Conservation (phyloP, 768 basidiomycete genomes). For the Kwoniella sp. region DNA sequence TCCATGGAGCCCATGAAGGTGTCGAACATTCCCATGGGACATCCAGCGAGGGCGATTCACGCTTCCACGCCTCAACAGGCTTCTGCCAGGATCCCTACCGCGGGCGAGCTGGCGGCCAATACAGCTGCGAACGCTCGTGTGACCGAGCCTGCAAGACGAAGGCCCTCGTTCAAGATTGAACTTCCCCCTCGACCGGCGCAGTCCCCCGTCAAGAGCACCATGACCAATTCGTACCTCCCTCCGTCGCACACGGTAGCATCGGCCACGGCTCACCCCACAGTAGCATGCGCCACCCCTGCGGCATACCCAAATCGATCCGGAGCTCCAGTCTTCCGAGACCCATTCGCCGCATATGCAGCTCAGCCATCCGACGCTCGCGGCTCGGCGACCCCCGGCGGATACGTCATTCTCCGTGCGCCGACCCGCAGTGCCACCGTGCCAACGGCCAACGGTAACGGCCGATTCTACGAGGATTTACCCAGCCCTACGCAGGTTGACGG, state of each 20-base stretch:
- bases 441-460: neutral
- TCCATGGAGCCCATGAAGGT: slow-evolving; percentile 8
- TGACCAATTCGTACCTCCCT: neutral
- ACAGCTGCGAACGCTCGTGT: too few relatives aligned
- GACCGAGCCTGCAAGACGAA: slow-evolving; percentile 3
- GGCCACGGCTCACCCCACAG: neutral
- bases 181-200: slow-evolving; percentile 12
- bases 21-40: slow-evolving; percentile 15
- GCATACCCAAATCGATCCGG: neutral
- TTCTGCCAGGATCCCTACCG: neutral
- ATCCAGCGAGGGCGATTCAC: neutral
- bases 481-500: neutral
- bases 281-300: neutral
- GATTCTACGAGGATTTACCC: slow-evolving; percentile 7
- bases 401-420: slow-evolving; percentile 15
- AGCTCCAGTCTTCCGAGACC: slow-evolving; percentile 7
- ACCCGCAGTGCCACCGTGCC: neutral
- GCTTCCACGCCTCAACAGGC: neutral
- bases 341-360: neutral
- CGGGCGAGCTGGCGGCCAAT: too few relatives aligned
- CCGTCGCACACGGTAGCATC: neutral
- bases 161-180: slow-evolving; percentile 25
- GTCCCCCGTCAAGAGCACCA: neutral
- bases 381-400: too few relatives aligned
- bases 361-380: neutral